Base-by-base conservation (phyloP, 2,329 filamentous ascomycete species). In the Lizonia empirigonia region DNA sequence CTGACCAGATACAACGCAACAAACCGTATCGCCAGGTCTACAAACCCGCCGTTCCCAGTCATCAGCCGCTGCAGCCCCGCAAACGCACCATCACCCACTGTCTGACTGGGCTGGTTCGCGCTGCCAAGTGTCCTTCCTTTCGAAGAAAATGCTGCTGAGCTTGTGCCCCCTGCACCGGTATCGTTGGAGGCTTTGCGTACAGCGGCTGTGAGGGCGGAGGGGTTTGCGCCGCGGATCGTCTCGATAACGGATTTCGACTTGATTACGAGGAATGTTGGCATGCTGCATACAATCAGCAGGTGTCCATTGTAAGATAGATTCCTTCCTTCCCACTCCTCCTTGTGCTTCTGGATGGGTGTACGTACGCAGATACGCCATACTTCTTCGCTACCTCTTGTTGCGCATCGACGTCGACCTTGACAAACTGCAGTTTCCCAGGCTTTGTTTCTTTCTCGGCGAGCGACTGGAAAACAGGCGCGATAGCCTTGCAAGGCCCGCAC, bases 401-500 rank as follows among this genome's bases (percentile, higher is more conserved):
- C 38, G 76, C 76, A 59, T 84, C 81, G 12, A 83, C 81, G 50
- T 84, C 78, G 24, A 83, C 77, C 71, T 83, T 82, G 56, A 76
- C 73, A 62, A 84, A 83, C 22, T 76, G 75, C 18, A 83, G 69
- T 30, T 72, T 73, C 13, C 75, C 74, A 0, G 75, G 72, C 50
- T 78, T 76, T 19, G 72, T 62, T 63, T 83, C 79, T 36, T 76
- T 74, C 44, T 78, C 74, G 51, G 80, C 81, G 46, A 83, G 74
- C 58, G 78, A 71, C 46, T 78, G 76, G 63, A 82, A 78, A 0
- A 66, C 71, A 23, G 81, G 81, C 3, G 76, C 76, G 46, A 84
- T 80, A 26, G 77, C 73, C 63, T 81, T 81, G 75, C 81, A 84
- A 22, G 81, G 81, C 2, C 80, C 80, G 65, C 81, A 83, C 80